A percentile compares a stretch with the other conserved stretches of the same genome.
Conservation (phyloP, 192 early-diverging fungal species). For the Coemansia biformis region DNA sequence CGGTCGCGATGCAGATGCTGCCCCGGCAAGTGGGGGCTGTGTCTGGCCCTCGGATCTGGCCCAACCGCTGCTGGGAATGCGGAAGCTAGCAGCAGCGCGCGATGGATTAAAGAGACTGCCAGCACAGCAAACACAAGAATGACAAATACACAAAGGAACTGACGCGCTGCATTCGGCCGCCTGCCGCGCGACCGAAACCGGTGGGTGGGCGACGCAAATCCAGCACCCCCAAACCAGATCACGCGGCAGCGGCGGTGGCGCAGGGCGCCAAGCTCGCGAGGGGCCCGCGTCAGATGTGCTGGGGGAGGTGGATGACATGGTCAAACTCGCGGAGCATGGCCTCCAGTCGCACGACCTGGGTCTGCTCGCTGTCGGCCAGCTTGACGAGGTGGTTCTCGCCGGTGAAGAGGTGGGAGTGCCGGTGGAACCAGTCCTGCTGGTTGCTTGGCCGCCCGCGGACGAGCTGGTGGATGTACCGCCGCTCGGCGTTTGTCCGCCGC, state of each 20-base stretch:
- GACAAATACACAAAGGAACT: too few species aligned
- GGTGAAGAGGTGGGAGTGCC: slow-evolving; percentile 41
- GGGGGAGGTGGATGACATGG: slow-evolving; percentile 21
- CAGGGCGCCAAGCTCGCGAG: background rate
- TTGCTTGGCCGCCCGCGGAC: slow-evolving; percentile 15
- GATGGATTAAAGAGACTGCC: too few species aligned
- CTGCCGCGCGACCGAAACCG: too few species aligned
- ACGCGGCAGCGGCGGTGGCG: too few species aligned
- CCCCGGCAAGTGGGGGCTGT: too few species aligned
- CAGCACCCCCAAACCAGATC: too few species aligned
- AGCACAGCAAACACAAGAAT: too few species aligned
- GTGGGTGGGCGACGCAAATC: too few species aligned
- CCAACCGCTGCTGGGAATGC: too few species aligned
- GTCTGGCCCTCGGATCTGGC: too few species aligned
- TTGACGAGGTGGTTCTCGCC: slow-evolving; percentile 42
- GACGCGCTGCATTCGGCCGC: too few species aligned
- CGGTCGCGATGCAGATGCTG: slow-evolving; percentile 5
- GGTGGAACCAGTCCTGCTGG: slow-evolving; percentile 45
- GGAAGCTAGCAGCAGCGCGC: too few species aligned
- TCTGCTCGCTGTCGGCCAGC: slow-evolving; percentile 33
- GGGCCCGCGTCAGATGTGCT: slow-evolving; percentile 13
- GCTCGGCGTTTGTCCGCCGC: slow-evolving; percentile 38
- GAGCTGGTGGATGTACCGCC: slow-evolving; percentile 19
- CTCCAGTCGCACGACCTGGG: slow-evolving; percentile 18
- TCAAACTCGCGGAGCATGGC: slow-evolving; percentile 30